These are phyloP conservation scores for Pythium rishiriense DNA, from an alignment of 352 stramenopile species.

Conservation along the genomic window DNA sequence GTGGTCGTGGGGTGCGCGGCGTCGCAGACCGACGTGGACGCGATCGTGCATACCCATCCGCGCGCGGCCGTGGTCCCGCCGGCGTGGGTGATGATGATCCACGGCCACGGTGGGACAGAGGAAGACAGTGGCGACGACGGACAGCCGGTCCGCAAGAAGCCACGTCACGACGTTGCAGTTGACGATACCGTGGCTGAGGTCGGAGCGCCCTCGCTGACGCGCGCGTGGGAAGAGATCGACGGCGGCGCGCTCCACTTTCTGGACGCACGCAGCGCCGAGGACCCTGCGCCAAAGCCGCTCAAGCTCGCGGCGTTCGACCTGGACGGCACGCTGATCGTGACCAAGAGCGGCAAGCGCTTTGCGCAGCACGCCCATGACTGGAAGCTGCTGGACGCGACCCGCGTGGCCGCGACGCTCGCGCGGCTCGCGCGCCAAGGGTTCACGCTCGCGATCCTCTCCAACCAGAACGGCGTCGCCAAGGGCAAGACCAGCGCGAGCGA, in stretches of 20 bases:
- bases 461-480: conserved; percentile 84
- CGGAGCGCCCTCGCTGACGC: conserved; percentile 13
- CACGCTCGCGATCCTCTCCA: conserved; percentile 74
- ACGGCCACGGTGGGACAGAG: conserved; percentile 26
- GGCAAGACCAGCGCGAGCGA: conserved; percentile 59
- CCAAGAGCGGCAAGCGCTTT: conserved; percentile 85
- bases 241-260: conserved; percentile 46
- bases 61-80: conserved; percentile 11
- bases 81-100: conserved; percentile 41
- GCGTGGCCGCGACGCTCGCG: conserved; percentile 50
- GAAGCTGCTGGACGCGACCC: conserved; percentile 70
- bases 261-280: conserved; percentile 35
- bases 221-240: conserved; percentile 46
- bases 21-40: conserved; percentile 5
- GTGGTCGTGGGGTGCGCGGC: conserved; percentile 11
- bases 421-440: conserved; percentile 50
- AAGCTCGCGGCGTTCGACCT: conserved; percentile 83
- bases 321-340: conserved; percentile 81
- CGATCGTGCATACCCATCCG: conserved; percentile 3
- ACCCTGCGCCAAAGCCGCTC: conserved; percentile 6
- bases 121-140: conserved; percentile 10
- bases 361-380: conserved; percentile 67
- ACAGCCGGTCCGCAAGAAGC: conserved; percentile 22
- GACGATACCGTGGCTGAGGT: background rate
- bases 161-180: background rate